Evolutionary conservation across 768 basidiomycete species (phyloP).

Genomic region (Amanita pseudoporphyria): DNA sequence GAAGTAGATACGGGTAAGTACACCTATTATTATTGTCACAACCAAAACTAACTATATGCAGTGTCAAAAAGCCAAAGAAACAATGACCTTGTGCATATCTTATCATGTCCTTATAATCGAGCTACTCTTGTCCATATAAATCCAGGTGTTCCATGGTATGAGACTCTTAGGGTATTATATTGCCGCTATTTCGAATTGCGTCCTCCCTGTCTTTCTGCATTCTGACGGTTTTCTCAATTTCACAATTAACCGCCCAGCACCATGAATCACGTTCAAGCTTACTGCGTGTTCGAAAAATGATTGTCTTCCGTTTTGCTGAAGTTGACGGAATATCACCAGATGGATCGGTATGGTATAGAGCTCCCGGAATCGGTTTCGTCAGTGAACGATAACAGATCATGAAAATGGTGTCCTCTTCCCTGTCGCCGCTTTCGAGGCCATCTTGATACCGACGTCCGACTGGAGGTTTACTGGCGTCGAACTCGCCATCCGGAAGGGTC

Average conservation of each 20-base stretch:
- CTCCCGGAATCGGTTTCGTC: slow-evolving; percentile 15
- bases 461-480: slow-evolving; percentile 37
- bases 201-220: slow-evolving; percentile 54
- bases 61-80: slow-evolving; percentile 85
- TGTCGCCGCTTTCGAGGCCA: slow-evolving; percentile 81
- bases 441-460: slow-evolving; percentile 78
- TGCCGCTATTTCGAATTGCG: slow-evolving; percentile 54
- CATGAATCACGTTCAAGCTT: slow-evolving; percentile 87
- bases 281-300: slow-evolving; percentile 67
- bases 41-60: slow-evolving; percentile 12
- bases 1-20: slow-evolving; percentile 88
- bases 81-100: slow-evolving; percentile 20
- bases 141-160: neutral
- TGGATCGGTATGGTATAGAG: slow-evolving; percentile 19
- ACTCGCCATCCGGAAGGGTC: slow-evolving; percentile 55
- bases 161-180: slow-evolving; percentile 24
- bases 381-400: slow-evolving; percentile 62
- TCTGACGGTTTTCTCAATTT: slow-evolving; percentile 77
- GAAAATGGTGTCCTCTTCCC: slow-evolving; percentile 82
- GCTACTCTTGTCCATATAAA: neutral
- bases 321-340: slow-evolving; percentile 35
- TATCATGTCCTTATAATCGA: neutral
- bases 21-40: neutral
- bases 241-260: slow-evolving; percentile 89
- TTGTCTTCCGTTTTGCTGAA: slow-evolving; percentile 47